Conservation (phyloP, 345 rosid species). For the Noccaea bulbosa region DNA sequence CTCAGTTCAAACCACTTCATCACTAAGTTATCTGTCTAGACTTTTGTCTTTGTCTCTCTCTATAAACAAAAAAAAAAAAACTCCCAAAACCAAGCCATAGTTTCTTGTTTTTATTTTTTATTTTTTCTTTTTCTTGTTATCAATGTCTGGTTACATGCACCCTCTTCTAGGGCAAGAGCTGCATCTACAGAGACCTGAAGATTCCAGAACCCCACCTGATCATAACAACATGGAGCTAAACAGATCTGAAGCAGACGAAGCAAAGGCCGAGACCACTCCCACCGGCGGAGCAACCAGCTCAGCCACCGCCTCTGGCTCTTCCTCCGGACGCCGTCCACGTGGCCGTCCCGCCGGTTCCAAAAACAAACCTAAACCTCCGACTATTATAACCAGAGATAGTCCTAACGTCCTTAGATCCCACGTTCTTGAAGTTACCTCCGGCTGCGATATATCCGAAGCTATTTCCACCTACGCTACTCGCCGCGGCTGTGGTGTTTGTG, state of each 20-base stretch:
- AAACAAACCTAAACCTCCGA: slow-evolving; percentile 73
- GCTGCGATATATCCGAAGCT: slow-evolving; percentile 62
- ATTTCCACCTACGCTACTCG: slow-evolving; percentile 60
- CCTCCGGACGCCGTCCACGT: slow-evolving; percentile 63
- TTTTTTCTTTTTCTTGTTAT: slow-evolving; percentile 21
- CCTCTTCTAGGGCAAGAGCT: slow-evolving; percentile 56
- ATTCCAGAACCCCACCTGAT: slow-evolving; percentile 36
- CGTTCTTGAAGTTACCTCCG: slow-evolving; percentile 62
- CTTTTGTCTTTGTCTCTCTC: slow-evolving; percentile 41
- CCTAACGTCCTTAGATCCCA: slow-evolving; percentile 71
- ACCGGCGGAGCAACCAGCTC: slow-evolving; percentile 41
- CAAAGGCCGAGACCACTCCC: slow-evolving; percentile 41
- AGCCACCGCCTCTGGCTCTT: slow-evolving; percentile 41
- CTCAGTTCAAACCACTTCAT: slow-evolving; percentile 39
- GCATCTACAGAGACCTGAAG: slow-evolving; percentile 48
- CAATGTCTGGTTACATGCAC: slow-evolving; percentile 58
- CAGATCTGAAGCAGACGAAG: slow-evolving; percentile 50
- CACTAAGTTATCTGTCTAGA: slow-evolving; percentile 28
- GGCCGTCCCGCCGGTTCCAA: slow-evolving; percentile 80
- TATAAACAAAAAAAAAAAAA: not conserved
- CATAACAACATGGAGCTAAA: slow-evolving; percentile 47
- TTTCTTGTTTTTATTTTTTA: slow-evolving; percentile 13
- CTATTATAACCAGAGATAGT: slow-evolving; percentile 65
- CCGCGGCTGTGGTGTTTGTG: slow-evolving; percentile 68
- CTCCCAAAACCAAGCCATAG: slow-evolving; percentile 21